Conservation (phyloP, 441 rosid species). For the Erodium chrysanthum region DNA sequence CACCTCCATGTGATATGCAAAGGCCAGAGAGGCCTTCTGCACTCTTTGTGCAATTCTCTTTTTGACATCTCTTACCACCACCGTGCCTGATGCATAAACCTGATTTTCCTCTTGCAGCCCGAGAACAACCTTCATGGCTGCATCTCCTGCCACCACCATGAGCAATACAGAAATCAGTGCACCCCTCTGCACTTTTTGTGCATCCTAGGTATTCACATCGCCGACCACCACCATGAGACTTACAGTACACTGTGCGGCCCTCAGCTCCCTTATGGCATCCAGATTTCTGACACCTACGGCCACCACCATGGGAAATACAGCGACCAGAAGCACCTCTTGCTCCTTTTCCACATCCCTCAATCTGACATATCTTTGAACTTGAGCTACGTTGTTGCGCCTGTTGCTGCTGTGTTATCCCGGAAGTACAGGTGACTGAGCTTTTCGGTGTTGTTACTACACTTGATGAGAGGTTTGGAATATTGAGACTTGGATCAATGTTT, state of each 20-base stretch:
- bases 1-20: slow-evolving; percentile 97
- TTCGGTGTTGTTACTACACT: slow-evolving; percentile 43
- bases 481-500: slow-evolving; percentile 26
- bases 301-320: slow-evolving; percentile 97
- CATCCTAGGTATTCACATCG: slow-evolving; percentile 94
- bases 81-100: slow-evolving; percentile 93
- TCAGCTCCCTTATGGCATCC: slow-evolving; percentile 96
- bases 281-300: slow-evolving; percentile 76
- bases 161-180: slow-evolving; percentile 86
- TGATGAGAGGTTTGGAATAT: slow-evolving; percentile 52
- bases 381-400: slow-evolving; percentile 40
- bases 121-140: slow-evolving; percentile 60
- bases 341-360: slow-evolving; percentile 93
- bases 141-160: slow-evolving; percentile 98
- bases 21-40: slow-evolving; percentile 97
- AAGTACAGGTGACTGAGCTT: slow-evolving; percentile 77
- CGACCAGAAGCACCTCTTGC: slow-evolving; percentile 98
- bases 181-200: slow-evolving; percentile 96
- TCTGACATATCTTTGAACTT: slow-evolving; percentile 63
- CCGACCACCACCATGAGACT: slow-evolving; percentile 97
- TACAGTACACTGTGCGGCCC: slow-evolving; percentile 95
- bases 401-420: slow-evolving; percentile 50
- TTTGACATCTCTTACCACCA: slow-evolving; percentile 93
- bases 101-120: slow-evolving; percentile 94
- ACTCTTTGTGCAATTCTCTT: slow-evolving; percentile 79